Percentiles rank a stretch among this genome's conserved stretches.
Evolutionary conservation across 257 asterid genomes (phyloP).

Genomic region (Avicennia marina): DNA sequence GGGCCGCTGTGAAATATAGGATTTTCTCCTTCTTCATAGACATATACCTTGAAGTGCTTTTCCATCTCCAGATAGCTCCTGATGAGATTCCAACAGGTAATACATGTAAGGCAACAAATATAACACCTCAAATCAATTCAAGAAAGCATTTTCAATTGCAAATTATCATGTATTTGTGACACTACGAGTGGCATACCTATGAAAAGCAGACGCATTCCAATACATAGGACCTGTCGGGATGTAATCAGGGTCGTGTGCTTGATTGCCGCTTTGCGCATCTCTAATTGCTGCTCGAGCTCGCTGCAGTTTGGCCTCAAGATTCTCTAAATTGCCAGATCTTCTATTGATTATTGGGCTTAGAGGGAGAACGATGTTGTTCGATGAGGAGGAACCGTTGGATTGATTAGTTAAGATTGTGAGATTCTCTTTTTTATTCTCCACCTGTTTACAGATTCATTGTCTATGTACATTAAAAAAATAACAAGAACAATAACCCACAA

Average conservation of each 20-base stretch:
- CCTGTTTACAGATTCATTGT: constrained; percentile 22
- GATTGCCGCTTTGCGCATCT: constrained; percentile 30
- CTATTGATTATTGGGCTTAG: constrained; percentile 26
- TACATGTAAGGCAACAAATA: neutral
- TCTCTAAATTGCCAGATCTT: constrained; percentile 38
- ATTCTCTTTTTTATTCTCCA: constrained; percentile 18
- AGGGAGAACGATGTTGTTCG: constrained; percentile 23
- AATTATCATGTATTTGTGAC: too few relatives aligned
- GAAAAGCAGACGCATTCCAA: constrained; percentile 69
- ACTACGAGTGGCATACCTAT: too few relatives aligned
- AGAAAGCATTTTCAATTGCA: neutral
- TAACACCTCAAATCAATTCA: neutral
- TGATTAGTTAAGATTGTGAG: constrained; percentile 18
- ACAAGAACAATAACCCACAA: neutral
- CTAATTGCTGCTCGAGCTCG: constrained; percentile 59
- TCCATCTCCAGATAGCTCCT: constrained; percentile 98
- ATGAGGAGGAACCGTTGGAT: constrained; percentile 20
- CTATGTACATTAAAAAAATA: constrained; percentile 9
- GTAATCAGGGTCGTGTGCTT: constrained; percentile 45
- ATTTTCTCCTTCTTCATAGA: constrained; percentile 86
- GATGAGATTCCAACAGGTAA: too few relatives aligned
- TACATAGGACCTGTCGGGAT: constrained; percentile 68
- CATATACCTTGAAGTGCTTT: constrained; percentile 60
- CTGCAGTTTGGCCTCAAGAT: constrained; percentile 55
- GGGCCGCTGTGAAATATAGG: constrained; percentile 94